phyloP scores from a whole-genome alignment of 2,329 filamentous ascomycete species.

The Neurospora sp. region DNA sequence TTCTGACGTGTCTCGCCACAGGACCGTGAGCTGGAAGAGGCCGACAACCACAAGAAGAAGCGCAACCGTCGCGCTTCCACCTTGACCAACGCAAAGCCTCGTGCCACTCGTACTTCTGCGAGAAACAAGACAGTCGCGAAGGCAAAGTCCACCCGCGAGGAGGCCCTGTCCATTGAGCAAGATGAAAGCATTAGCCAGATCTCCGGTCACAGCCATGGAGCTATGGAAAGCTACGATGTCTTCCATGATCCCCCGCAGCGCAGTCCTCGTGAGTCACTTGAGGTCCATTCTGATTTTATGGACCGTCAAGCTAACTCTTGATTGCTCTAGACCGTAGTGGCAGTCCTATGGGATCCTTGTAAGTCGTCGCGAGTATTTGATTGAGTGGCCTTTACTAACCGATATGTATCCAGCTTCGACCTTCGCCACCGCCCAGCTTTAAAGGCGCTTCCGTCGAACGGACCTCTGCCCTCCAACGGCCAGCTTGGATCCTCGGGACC shows the following conservation, averaged over 20 bases:
- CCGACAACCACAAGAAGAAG: constrained; percentile 13
- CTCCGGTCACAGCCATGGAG: constrained; percentile 6
- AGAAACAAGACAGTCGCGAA: constrained; percentile 6
- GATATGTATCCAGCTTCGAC: constrained; percentile 11
- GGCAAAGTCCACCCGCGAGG: constrained; percentile 1
- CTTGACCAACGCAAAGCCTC: neutral
- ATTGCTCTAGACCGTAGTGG: constrained; percentile 5
- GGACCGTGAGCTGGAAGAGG: constrained; percentile 14
- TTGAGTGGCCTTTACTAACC: constrained; percentile 2
- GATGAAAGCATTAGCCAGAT: constrained; percentile 2
- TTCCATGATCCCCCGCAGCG: constrained; percentile 15
- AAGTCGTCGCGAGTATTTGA: neutral
- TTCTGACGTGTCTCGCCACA: constrained; percentile 2
- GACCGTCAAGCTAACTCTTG: neutral
- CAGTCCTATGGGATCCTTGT: constrained; percentile 13
- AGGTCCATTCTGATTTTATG: neutral
- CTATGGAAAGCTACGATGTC: constrained; percentile 14
- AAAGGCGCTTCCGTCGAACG: constrained; percentile 12
- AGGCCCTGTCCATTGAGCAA: constrained; percentile 1
- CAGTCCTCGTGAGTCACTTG: constrained; percentile 8
- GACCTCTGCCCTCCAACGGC: neutral
- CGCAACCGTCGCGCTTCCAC: constrained; percentile 11
- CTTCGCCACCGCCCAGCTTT: constrained; percentile 14
- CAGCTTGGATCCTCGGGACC: neutral
- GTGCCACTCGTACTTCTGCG: constrained; percentile 10